Evolutionary conservation across 371 early-diverging fungal genomes (phyloP), one percentile per base, ranked within the genome.

Genomic region (Apophysomyces elegans): DNA sequence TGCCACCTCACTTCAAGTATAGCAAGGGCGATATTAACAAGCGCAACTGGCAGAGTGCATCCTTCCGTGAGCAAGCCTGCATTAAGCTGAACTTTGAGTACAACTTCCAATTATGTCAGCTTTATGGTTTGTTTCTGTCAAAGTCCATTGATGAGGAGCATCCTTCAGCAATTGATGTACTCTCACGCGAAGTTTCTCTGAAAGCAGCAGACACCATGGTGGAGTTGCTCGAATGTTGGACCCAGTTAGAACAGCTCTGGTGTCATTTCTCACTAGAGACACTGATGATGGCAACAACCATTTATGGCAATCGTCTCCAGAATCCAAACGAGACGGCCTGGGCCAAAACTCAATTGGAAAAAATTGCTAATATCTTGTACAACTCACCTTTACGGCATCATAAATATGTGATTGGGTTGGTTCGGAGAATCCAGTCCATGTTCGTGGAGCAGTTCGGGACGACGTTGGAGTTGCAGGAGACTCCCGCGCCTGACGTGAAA

Each of bases 241-340:
- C 62, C 32, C 75, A 77, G 45, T 44, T 83, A 9, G 59, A 72
- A 14, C 79, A 78, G 18, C 64, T 68, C 0, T 83, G 84, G 84
- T 83, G 84, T 56, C 84, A 83, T 58, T 83, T 83, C 56, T 77
- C 84, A 1, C 50, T 83, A 5, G 84, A 83, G 35, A 76, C 77
- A 0, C 26, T 83, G 35, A 73, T 79, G 66, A 74, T 79, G 73
- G 74, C 77, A 1, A 65, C 71, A 7, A 63, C 70, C 16, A 69
- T 77, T 1, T 74, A 70, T 45, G 63, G 62, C 7, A 59, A 38
- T 11, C 43, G 47, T 21, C 13, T 67, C 13, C 57, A 46, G 9
- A 45, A 57, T 7, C 37, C 56, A 7, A 18, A 11, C 5, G 54
- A 60, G 12, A 64, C 45, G 6, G 61, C 59, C 4, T 59, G 56